Evolutionary conservation across 148 eudicot genomes (phyloP), one percentile per base, ranked within the genome.

Genomic region (Beta vulgaris): DNA sequence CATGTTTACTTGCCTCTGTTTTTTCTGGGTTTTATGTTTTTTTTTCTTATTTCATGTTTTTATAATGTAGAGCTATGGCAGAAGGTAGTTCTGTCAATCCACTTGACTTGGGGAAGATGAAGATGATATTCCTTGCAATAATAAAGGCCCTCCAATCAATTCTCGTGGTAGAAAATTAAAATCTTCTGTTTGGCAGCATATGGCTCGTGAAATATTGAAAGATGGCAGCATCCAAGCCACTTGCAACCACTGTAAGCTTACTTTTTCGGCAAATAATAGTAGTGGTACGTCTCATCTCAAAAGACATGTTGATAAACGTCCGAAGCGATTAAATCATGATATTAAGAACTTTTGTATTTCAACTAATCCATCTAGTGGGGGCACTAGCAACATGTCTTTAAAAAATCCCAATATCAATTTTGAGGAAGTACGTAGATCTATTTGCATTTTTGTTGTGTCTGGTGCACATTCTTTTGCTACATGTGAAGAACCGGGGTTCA

Each of bases 391-490:
- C 21, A 37, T 57, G 66, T 72, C 66, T 25, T 15, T 72, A 6
- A 57, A 6, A 58, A 58, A 57, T 37, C 53, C 53, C 1, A 40
- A 1, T 39, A 36, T 58, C 32, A 25, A 72, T 57, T 39, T 57
- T 13, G 75, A 72, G 19, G 66, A 72, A 34, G 66, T 72, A n/a
- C 36, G 66, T 37, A 72, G 23, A 40, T 39, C 51, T 12, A 58
- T 57, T 36, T 13, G 36, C 12, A 39, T 28, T 0, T 57, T 13
- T 72, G 26, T 72, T 57, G 66, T 72, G 3, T 65, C 25, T 37
- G 75, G 48, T 37, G 51, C 66, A 6, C 66, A 72, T 58, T 62
- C 48, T n/a, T n/a, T n/a, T n/a, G n/a, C n/a, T n/a, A n/a, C n/a
- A n/a, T n/a, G n/a, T n/a, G n/a, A n/a, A n/a, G n/a, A n/a, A n/a